Base-by-base conservation (phyloP, 1,284 basidiomycete genomes). In the Phellopilus nigrolimitatus region DNA sequence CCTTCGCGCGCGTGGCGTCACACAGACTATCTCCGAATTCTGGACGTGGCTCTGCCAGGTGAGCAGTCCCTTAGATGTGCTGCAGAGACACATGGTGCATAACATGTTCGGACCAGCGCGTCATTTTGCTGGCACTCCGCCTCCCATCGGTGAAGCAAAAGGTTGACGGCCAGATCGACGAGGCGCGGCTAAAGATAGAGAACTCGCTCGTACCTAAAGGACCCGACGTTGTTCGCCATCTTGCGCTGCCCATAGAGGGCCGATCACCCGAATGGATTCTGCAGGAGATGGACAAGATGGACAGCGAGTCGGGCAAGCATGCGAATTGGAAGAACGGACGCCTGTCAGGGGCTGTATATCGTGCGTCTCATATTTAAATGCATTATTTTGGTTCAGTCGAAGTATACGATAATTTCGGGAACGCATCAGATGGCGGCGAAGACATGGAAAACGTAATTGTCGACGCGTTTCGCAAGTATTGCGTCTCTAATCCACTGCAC, bases 401-500 rank as follows among this genome's bases (percentile, higher is more conserved):
- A 47, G 13, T 37, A 7, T 15, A 25, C 12, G 9, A 30, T 57
- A 42, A 24, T 53, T 53, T 17, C 27, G 30, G 43, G 27, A 30
- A 49, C 48, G 36, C 52, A 56, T 19, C 56, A 89, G 85, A 95
- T 64, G 93, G 93, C 10, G 91, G 90, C 4, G 80, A 86, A 9
- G 91, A 94, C 44, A 71, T 95, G 59, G 82, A 83, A 62, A 76
- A 77, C 57, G 71, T 90, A 49, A 79, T 90, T 51, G 78, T 85
- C 10, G 71, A 81, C 4, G 86, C 86, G 0, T 86, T 85, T 59
- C 72, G 79, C 57, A 76, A 78, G 15, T 91, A 90, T 57, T 80
- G 79, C 41, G 78, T 89, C 49, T 86, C 90, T 24, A 98, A 98
- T 62, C 95, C 95, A 1, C 75, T 98, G 2, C 95, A 98, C 62